phyloP scores from a whole-genome alignment of 306 rosid species.

The Vachellia collinsii region DNA sequence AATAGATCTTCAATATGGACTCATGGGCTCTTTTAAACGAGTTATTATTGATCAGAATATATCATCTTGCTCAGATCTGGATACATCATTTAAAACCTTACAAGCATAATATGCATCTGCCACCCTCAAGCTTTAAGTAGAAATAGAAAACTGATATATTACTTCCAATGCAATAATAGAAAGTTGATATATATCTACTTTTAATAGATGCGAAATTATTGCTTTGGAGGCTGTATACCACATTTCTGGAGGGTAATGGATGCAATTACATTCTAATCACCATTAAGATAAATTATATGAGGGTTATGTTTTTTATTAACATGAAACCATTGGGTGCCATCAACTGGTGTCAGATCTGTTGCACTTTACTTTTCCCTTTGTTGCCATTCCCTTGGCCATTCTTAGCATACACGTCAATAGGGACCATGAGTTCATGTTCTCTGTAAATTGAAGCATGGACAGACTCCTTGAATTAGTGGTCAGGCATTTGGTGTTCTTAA shows the following conservation, averaged over 20 bases:
- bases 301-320: not conserved
- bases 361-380: too few species aligned
- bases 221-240: too few species aligned
- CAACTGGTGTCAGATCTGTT: too few species aligned
- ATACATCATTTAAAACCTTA: too few species aligned
- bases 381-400: too few species aligned
- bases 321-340: not conserved
- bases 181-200: too few species aligned
- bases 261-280: not conserved
- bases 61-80: not conserved
- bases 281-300: not conserved
- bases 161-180: too few species aligned
- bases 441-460: not conserved
- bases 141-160: too few species aligned
- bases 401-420: not conserved
- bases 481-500: not conserved
- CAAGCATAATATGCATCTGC: too few species aligned
- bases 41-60: not conserved
- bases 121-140: too few species aligned
- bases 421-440: not conserved
- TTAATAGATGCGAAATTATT: too few species aligned
- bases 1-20: conserved; percentile 19
- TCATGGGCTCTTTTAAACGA: not conserved
- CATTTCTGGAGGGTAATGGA: not conserved
- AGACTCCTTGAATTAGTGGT: not conserved